Evolutionary conservation across 345 rosid genomes (phyloP).

Genomic region (Eucalyptus erythrocorys): DNA sequence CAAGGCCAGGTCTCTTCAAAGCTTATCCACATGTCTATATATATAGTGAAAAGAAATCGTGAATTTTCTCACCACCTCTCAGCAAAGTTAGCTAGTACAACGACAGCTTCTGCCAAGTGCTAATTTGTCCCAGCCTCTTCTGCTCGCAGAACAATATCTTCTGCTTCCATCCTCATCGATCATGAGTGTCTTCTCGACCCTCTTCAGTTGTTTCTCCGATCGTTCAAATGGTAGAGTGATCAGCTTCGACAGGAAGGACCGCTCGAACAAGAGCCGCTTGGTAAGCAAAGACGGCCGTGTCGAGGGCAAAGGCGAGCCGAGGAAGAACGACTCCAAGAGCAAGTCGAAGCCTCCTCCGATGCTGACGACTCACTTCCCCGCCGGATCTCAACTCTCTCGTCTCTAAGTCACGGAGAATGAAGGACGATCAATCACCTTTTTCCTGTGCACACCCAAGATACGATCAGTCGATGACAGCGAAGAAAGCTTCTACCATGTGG

Average conservation of each 20-base stretch:
- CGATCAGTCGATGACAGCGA: neutral
- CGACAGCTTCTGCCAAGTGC: neutral
- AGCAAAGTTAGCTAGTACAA: neutral
- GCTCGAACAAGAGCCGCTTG: neutral
- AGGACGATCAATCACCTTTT: neutral
- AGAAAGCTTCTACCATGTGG: neutral
- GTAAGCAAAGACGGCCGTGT: neutral
- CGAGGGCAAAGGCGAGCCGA: neutral
- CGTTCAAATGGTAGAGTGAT: neutral
- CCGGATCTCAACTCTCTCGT: neutral
- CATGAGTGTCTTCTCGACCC: neutral
- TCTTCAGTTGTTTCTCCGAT: constrained; percentile 6
- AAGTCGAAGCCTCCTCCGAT: neutral
- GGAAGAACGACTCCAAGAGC: neutral
- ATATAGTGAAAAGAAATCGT: neutral
- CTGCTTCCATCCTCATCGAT: neutral
- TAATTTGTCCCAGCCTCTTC: neutral
- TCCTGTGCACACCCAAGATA: neutral
- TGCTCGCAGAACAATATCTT: neutral
- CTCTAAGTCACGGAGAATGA: neutral
- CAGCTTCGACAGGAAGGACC: neutral
- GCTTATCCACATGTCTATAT: neutral
- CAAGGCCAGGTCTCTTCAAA: neutral
- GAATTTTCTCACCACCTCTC: neutral
- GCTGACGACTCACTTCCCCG: neutral